These are phyloP conservation scores for Guadua angustifolia DNA, from an alignment of 176 grass and related monocot genomes.

Conservation along the genomic window DNA sequence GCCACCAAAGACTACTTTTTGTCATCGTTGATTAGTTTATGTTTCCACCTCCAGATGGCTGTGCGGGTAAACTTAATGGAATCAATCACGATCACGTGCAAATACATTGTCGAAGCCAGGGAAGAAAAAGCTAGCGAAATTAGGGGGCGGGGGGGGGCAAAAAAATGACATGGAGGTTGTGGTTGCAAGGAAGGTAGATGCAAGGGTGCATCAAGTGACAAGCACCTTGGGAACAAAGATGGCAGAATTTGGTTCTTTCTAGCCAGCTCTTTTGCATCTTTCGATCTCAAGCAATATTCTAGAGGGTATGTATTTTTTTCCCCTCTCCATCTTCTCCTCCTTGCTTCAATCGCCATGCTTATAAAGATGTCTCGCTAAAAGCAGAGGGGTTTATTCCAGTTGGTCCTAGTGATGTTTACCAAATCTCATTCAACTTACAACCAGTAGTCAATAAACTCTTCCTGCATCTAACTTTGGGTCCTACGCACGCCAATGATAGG, in stretches of 20 bases:
- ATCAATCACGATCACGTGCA: slow-evolving; percentile 47
- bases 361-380: slow-evolving; percentile 26
- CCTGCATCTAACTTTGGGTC: slow-evolving; percentile 56
- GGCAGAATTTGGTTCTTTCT: slow-evolving; percentile 55
- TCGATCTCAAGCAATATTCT: slow-evolving; percentile 41
- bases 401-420: slow-evolving; percentile 46
- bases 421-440: slow-evolving; percentile 47
- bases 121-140: not conserved
- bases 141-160: not conserved
- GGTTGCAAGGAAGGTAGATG: slow-evolving; percentile 56
- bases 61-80: slow-evolving; percentile 37
- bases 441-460: slow-evolving; percentile 48
- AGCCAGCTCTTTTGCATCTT: slow-evolving; percentile 51
- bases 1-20: slow-evolving; percentile 4
- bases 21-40: slow-evolving; percentile 36
- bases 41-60: slow-evolving; percentile 14
- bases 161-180: slow-evolving; percentile 8
- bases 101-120: slow-evolving; percentile 23
- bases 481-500: slow-evolving; percentile 51
- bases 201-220: slow-evolving; percentile 45
- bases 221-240: slow-evolving; percentile 61
- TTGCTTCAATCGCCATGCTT: slow-evolving; percentile 59
- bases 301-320: not conserved
- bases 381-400: slow-evolving; percentile 14
- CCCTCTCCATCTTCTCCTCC: not conserved